A percentile compares a stretch with the other conserved stretches of the same genome.
Evolutionary conservation across 2,329 filamentous ascomycete species (phyloP).

Genomic region (Fusarium sp.): DNA sequence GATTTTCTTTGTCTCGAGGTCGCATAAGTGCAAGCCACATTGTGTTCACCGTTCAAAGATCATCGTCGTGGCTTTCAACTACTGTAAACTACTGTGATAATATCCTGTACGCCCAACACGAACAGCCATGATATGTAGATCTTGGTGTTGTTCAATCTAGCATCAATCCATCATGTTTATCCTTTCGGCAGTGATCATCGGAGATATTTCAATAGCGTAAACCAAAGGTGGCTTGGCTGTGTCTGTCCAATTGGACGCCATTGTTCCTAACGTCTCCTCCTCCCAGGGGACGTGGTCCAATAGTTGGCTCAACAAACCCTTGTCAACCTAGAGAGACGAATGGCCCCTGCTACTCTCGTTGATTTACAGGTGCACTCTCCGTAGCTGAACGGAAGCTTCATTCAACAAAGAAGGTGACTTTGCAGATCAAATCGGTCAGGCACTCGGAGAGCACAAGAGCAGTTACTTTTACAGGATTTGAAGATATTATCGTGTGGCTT

Average conservation of each 20-base stretch:
- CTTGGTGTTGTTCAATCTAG: neutral
- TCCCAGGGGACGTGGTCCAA: neutral
- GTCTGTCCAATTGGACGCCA: neutral
- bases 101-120: neutral
- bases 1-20: neutral
- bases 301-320: neutral
- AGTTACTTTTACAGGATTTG: neutral
- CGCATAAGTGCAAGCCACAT: neutral
- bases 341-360: accelerated
- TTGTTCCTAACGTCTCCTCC: neutral
- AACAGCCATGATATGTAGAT: neutral
- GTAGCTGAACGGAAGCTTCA: neutral
- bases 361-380: neutral
- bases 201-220: neutral
- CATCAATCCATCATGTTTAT: neutral
- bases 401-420: neutral
- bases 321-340: accelerated
- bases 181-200: neutral
- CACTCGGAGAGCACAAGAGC: neutral
- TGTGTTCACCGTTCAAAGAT: neutral
- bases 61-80: neutral
- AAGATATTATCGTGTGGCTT: neutral
- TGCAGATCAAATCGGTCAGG: neutral
- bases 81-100: neutral
- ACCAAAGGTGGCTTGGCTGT: neutral